A percentile compares a stretch with the other conserved stretches of the same genome.
These are phyloP conservation scores for Rhytidhysteron rufulum DNA, from an alignment of 2,329 filamentous ascomycete genomes.

Conservation along the genomic window DNA sequence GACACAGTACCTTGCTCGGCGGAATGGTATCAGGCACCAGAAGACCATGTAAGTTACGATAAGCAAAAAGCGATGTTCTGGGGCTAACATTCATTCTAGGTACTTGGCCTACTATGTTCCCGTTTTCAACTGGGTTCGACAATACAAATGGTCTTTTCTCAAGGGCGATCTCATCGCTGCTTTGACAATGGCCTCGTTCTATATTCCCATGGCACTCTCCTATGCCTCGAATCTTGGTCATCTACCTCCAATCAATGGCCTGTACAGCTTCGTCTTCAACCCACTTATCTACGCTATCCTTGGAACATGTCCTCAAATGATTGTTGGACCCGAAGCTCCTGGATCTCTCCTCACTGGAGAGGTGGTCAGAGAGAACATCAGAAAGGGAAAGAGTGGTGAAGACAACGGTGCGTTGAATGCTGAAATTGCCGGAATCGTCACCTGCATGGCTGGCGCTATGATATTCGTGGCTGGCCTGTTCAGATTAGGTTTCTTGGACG, in stretches of 20 bases:
- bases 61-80: not conserved
- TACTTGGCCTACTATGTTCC: conserved; percentile 93
- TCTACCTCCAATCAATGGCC: conserved; percentile 85
- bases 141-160: conserved; percentile 79
- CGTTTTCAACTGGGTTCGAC: conserved; percentile 81
- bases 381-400: conserved; percentile 60
- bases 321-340: conserved; percentile 91
- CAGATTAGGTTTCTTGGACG: conserved; percentile 87
- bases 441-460: conserved; percentile 80
- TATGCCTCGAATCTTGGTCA: conserved; percentile 90
- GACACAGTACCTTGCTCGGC: conserved; percentile 67
- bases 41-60: conserved; percentile 63
- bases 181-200: conserved; percentile 96
- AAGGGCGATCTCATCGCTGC: conserved; percentile 84
- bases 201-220: conserved; percentile 94
- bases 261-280: conserved; percentile 92
- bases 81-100: conserved; percentile 43
- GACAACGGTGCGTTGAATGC: conserved; percentile 71
- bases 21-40: conserved; percentile 69
- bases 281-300: conserved; percentile 87
- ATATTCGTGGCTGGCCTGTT: conserved; percentile 84
- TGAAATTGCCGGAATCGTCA: conserved; percentile 80
- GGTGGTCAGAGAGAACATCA: conserved; percentile 75
- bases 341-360: conserved; percentile 87
- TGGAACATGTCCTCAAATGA: conserved; percentile 87